A percentile compares a stretch with the other conserved stretches of the same genome.
Conservation (phyloP, 75 land plant species). For the Pinus taeda region DNA sequence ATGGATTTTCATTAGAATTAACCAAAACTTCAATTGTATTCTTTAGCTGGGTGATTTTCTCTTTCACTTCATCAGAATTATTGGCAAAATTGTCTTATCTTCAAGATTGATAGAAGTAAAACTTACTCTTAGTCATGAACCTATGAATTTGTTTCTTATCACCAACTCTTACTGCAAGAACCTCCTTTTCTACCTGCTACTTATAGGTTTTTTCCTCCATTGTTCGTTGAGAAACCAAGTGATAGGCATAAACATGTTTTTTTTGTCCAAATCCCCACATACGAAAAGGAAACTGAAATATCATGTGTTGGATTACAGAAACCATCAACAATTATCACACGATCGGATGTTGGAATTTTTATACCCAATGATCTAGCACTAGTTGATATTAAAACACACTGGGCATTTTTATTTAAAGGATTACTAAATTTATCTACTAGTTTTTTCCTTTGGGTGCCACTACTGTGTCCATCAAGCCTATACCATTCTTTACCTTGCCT, state of each 20-base stretch:
- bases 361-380: too few relatives aligned
- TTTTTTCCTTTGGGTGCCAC: too few relatives aligned
- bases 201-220: slow-evolving; percentile 99
- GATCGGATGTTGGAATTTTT: too few relatives aligned
- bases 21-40: neutral
- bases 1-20: neutral
- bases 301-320: too few relatives aligned
- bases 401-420: too few relatives aligned
- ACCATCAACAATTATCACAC: too few relatives aligned
- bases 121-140: slow-evolving; percentile 83
- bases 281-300: slow-evolving; percentile 81
- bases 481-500: slow-evolving; percentile 89
- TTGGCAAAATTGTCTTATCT: slow-evolving; percentile 51
- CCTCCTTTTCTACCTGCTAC: slow-evolving; percentile 96
- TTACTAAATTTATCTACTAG: too few relatives aligned
- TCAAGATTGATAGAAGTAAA: slow-evolving; percentile 80
- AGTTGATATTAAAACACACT: too few relatives aligned
- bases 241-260: slow-evolving; percentile 90
- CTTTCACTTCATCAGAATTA: slow-evolving; percentile 14
- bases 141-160: slow-evolving; percentile 86
- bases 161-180: slow-evolving; percentile 92
- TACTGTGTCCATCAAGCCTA: slow-evolving; percentile 82
- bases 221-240: slow-evolving; percentile 89
- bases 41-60: neutral
- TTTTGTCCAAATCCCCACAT: slow-evolving; percentile 97